Percentiles rank a stretch among this genome's conserved stretches.
Conservation (phyloP, 768 basidiomycete genomes). For the Phaffia australis region DNA sequence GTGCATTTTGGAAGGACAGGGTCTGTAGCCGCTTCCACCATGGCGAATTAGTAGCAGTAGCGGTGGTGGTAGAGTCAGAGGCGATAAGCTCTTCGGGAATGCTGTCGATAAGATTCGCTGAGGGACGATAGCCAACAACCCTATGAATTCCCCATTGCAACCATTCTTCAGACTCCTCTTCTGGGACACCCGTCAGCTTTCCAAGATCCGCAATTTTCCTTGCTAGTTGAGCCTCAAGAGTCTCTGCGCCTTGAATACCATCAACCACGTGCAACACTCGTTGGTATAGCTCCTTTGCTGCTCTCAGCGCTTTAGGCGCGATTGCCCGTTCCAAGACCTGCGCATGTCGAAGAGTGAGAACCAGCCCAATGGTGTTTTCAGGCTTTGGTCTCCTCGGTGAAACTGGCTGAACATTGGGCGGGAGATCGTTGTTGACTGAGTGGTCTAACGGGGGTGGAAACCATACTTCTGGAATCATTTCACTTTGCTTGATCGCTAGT, state of each 20-base stretch:
- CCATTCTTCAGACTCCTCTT: conserved; percentile 12
- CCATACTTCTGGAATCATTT: background rate
- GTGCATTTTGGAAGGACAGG: background rate
- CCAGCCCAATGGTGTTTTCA: background rate
- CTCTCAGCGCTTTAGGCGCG: background rate
- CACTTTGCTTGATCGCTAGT: background rate
- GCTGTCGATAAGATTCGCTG: background rate
- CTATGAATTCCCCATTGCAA: conserved; percentile 15
- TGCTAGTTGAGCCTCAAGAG: conserved; percentile 16
- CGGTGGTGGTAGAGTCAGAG: background rate
- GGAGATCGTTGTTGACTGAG: background rate
- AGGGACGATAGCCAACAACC: background rate
- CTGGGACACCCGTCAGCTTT: background rate
- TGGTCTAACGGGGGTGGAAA: background rate
- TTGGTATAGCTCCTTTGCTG: conserved; percentile 3
- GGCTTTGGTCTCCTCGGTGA: background rate
- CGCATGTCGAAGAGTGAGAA: background rate
- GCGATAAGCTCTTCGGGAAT: background rate
- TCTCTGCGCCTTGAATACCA: conserved; percentile 1
- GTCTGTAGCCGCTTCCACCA: background rate
- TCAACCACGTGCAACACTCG: conserved; percentile 9
- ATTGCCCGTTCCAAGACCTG: background rate
- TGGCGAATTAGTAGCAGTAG: background rate
- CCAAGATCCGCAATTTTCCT: conserved; percentile 8
- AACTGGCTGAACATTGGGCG: background rate